Evolutionary conservation across 2,329 filamentous ascomycete species (phyloP).

Genomic region (Chaetomiaceae sp.): DNA sequence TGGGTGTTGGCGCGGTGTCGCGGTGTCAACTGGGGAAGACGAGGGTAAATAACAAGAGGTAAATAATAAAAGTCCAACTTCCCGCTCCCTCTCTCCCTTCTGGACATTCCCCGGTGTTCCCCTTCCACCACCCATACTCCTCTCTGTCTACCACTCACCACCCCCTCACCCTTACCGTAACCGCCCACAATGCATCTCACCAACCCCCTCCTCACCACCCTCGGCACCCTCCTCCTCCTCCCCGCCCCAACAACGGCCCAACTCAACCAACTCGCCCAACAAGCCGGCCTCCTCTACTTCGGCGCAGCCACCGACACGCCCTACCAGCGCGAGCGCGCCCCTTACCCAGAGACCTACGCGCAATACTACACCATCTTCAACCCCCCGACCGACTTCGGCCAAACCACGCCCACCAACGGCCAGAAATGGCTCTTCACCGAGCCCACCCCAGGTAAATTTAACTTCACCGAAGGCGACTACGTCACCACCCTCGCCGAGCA

Average conservation of each 20-base stretch:
- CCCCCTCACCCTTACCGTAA: not conserved
- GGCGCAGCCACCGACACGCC: constrained; percentile 56
- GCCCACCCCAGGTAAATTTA: constrained; percentile 53
- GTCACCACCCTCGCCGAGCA: constrained; percentile 40
- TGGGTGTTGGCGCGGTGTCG: constrained; percentile 5
- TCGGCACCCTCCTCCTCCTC: constrained; percentile 28
- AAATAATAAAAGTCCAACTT: no score
- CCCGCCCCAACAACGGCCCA: constrained; percentile 33
- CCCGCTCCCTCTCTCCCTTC: no score
- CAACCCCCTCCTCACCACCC: constrained; percentile 10
- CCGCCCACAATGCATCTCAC: constrained; percentile 15
- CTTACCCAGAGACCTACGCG: constrained; percentile 45
- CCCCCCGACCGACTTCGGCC: constrained; percentile 53
- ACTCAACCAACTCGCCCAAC: constrained; percentile 46
- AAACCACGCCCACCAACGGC: constrained; percentile 56
- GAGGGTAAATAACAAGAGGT: not conserved
- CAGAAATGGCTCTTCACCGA: constrained; percentile 59
- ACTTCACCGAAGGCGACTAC: constrained; percentile 54
- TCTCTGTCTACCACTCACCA: not conserved
- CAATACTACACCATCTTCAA: constrained; percentile 51
- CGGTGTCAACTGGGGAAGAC: no score
- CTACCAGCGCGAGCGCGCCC: constrained; percentile 37
- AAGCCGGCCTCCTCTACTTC: constrained; percentile 54
- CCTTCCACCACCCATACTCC: not conserved
- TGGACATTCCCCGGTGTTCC: not conserved